Percentiles rank a stretch among this genome's conserved stretches.
Evolutionary conservation across 2,329 filamentous ascomycete species (phyloP).

Genomic region (Paecilomyces niveus): DNA sequence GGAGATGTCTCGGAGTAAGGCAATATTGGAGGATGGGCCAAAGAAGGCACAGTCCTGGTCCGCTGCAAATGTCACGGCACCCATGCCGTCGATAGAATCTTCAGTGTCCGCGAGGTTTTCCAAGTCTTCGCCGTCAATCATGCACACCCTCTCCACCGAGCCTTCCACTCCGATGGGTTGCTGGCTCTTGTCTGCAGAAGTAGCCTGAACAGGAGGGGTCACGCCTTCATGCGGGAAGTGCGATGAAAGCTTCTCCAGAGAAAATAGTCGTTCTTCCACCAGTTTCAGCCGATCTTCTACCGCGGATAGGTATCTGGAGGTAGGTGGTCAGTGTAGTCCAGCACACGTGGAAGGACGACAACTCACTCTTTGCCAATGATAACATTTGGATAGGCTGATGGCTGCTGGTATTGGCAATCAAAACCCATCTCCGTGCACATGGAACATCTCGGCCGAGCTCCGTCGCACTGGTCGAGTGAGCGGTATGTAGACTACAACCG

Average conservation of each 20-base stretch:
- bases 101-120: conserved; percentile 2
- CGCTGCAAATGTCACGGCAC: conserved; percentile 22
- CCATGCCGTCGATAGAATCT: conserved; percentile 22
- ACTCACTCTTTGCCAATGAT: conserved; percentile 9
- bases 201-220: too few relatives aligned
- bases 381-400: conserved; percentile 4
- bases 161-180: too few relatives aligned
- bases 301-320: too few relatives aligned
- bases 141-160: too few relatives aligned
- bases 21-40: conserved; percentile 37
- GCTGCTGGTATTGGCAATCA: conserved; percentile 9
- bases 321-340: not conserved
- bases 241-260: too few relatives aligned
- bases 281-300: too few relatives aligned
- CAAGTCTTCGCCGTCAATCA: not conserved
- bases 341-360: not conserved
- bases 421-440: conserved; percentile 7
- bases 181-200: too few relatives aligned
- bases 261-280: too few relatives aligned
- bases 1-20: conserved; percentile 32
- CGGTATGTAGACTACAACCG: not conserved
- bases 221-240: too few relatives aligned
- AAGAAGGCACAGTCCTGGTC: conserved; percentile 29
- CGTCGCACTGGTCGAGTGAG: conserved; percentile 9
- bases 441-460: conserved; percentile 8